phyloP scores from a whole-genome alignment of 2,329 filamentous ascomycete genomes.

The Cladosporium phlei region DNA sequence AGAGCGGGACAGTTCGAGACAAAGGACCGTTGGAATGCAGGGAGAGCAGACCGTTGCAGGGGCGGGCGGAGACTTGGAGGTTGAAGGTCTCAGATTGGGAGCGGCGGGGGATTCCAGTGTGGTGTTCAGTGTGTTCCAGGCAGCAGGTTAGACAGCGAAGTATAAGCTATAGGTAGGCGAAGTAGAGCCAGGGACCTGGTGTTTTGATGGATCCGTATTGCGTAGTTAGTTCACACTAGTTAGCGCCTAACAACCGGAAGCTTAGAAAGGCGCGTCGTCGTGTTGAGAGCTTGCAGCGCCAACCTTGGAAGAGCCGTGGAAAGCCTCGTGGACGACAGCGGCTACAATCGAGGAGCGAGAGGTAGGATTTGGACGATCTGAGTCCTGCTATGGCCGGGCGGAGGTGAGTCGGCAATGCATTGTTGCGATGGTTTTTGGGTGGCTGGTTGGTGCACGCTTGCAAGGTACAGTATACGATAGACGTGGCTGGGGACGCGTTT shows the following conservation, averaged over 20 bases:
- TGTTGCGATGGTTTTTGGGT: not conserved
- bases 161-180: constrained; percentile 1
- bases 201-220: constrained; percentile 9
- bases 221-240: constrained; percentile 6
- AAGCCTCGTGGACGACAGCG: too few species aligned
- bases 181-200: not conserved
- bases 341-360: too few species aligned
- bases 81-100: not conserved
- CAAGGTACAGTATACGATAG: too few species aligned
- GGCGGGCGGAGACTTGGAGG: too few species aligned
- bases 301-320: too few species aligned
- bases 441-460: too few species aligned
- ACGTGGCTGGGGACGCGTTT: too few species aligned
- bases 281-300: not conserved
- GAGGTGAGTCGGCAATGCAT: constrained; percentile 6
- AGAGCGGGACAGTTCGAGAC: constrained; percentile 7
- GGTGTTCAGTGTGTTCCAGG: constrained; percentile 6
- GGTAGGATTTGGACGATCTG: too few species aligned
- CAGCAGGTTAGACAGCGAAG: constrained; percentile 1
- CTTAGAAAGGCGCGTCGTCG: not conserved
- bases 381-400: constrained; percentile 1
- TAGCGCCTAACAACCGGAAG: constrained; percentile 8
- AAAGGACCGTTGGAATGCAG: constrained; percentile 1
- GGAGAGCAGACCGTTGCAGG: not conserved
- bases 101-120: not conserved